Evolutionary conservation across 192 early-diverging fungal genomes (phyloP), one percentile per base, ranked within the genome.

Genomic region (Dissophora globulifera): DNA sequence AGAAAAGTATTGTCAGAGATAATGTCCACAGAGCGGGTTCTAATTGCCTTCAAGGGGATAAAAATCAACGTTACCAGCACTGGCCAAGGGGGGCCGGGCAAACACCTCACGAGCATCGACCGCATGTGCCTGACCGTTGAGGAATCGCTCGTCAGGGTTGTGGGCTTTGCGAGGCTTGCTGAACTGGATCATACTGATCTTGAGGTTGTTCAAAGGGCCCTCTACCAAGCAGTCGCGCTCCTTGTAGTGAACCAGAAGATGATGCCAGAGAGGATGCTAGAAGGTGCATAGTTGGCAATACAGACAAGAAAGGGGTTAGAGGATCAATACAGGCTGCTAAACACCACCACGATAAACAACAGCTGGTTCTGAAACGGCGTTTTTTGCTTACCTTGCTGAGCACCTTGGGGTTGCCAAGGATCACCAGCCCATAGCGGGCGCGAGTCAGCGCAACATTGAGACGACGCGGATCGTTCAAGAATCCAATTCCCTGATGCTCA

Each of bases 401-500:
- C 43, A 97, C 94, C 61, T 93, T 96, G 41, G 98, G 97, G 70
- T 98, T 98, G 49, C 97, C 96, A 10, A 98, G 85, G 30, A 98
- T 88, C 38, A 95, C 89, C n/a, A 97, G 63, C 45, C 96, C 96
- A 72, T 95, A 98, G 58, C 94, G 94, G 20, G 96, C 95, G 55
- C 95, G 85, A 1, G 95, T 96, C 47, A 95, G 80, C 7, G 94
- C 94, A 4, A 96, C 95, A 58, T 96, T 96, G 32, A 96, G 81
- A 45, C 95, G 90, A n/a, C 95, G 85, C 20, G 94, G 95, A 47
- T 96, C 94, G 61, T 88, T 94, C 69, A 96, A 82, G 79, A 96
- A 96, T 30, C 93, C 94, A 63, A 98, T 98, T 12, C 96, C 96
- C 64, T 95, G 96, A 67, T 96, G 93, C 54, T 98, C 96, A 80